These are phyloP conservation scores for Claviceps pusilla DNA, from an alignment of 2,329 filamentous ascomycete species.

Conservation along the genomic window DNA sequence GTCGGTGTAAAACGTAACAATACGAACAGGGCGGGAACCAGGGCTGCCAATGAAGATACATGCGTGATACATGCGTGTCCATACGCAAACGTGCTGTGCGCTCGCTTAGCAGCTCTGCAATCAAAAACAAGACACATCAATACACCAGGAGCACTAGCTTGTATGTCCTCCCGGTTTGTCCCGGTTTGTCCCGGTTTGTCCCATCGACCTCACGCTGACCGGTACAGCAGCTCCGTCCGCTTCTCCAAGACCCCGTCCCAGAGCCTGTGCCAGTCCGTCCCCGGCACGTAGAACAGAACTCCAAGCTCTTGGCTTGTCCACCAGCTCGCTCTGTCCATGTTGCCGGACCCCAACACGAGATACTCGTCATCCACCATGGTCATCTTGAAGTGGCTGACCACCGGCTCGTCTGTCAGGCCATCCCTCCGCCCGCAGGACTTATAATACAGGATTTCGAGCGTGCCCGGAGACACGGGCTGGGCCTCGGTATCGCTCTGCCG, in stretches of 20 bases:
- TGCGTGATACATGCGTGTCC: no score
- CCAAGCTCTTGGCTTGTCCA: constrained; percentile 76
- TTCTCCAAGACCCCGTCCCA: constrained; percentile 25
- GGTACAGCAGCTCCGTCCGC: constrained; percentile 16
- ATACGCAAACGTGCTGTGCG: no score
- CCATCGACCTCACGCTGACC: neutral
- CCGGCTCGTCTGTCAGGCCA: constrained; percentile 37
- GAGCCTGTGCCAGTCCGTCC: constrained; percentile 19
- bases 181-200: no score
- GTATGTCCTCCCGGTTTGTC: no score
- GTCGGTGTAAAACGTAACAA: no score
- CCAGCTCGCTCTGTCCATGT: constrained; percentile 76
- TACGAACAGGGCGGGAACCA: no score
- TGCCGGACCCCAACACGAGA: constrained; percentile 61
- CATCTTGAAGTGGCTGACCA: constrained; percentile 65
- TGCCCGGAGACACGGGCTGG: constrained; percentile 27
- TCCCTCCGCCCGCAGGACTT: constrained; percentile 20
- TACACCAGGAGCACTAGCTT: no score
- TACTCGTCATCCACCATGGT: constrained; percentile 55
- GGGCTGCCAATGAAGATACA: no score
- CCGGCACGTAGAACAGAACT: constrained; percentile 38
- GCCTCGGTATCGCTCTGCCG: constrained; percentile 24
- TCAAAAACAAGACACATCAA: no score
- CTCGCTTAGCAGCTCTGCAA: no score
- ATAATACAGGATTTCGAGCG: constrained; percentile 46